Percentiles rank a stretch among this genome's conserved stretches.
phyloP scores from a whole-genome alignment of 176 grass and related monocot species.

The Guadua angustifolia region DNA sequence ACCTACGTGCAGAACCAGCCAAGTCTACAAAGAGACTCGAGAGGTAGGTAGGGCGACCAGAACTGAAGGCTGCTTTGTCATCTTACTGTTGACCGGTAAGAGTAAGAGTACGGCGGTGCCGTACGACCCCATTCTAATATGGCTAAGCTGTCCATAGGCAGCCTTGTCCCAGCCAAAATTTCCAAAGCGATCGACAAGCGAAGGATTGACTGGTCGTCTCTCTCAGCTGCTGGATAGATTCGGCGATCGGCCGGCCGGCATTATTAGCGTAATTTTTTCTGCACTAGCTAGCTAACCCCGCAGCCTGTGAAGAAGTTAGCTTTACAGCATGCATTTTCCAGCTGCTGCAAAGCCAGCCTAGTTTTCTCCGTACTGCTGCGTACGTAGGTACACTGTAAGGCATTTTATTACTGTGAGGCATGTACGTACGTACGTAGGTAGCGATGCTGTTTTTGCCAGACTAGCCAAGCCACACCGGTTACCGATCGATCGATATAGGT shows the following conservation, averaged over 20 bases:
- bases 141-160: background rate
- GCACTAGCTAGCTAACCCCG: too few relatives aligned
- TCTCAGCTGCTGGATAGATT: background rate
- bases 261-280: background rate
- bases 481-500: too few relatives aligned
- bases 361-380: too few relatives aligned
- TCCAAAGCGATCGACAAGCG: background rate
- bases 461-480: too few relatives aligned
- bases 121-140: background rate
- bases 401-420: too few relatives aligned
- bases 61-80: conserved; percentile 11
- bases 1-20: too few relatives aligned
- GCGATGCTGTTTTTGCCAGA: too few relatives aligned
- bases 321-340: background rate
- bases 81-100: background rate
- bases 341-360: too few relatives aligned
- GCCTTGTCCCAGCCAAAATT: background rate
- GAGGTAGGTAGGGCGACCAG: background rate
- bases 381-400: background rate
- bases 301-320: too few relatives aligned
- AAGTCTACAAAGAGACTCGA: too few relatives aligned
- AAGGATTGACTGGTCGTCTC: conserved; percentile 1
- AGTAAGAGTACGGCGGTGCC: background rate
- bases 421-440: too few relatives aligned
- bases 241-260: too few relatives aligned